Percentiles rank a stretch among this genome's conserved stretches.
These are phyloP conservation scores for Boletus patriciae DNA, from an alignment of 768 basidiomycete genomes.

Conservation along the genomic window DNA sequence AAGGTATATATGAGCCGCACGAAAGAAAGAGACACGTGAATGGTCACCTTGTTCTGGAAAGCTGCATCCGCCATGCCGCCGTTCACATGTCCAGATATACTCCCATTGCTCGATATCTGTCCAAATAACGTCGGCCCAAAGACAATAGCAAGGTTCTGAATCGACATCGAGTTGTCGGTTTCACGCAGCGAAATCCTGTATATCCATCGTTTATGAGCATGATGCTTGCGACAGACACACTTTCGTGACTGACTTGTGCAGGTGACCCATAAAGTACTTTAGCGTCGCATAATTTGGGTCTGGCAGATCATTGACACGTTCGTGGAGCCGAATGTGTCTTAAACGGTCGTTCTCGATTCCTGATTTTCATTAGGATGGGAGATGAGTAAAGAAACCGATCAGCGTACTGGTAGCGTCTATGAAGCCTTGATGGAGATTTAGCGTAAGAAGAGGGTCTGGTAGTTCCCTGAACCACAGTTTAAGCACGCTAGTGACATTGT, in stretches of 20 bases:
- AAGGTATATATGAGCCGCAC: slow-evolving; percentile 9
- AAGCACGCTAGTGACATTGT: slow-evolving; percentile 90
- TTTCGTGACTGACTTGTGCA: slow-evolving; percentile 64
- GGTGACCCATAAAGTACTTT: slow-evolving; percentile 92
- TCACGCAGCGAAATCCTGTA: slow-evolving; percentile 76
- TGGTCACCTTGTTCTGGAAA: slow-evolving; percentile 66
- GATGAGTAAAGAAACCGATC: neutral
- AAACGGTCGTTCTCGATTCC: slow-evolving; percentile 93
- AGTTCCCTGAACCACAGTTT: slow-evolving; percentile 97
- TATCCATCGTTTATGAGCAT: slow-evolving; percentile 9
- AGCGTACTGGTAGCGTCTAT: slow-evolving; percentile 91
- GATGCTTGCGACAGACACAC: neutral
- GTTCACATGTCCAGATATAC: slow-evolving; percentile 46
- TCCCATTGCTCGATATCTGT: slow-evolving; percentile 49
- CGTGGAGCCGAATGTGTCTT: slow-evolving; percentile 93
- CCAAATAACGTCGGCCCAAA: slow-evolving; percentile 98
- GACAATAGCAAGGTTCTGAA: slow-evolving; percentile 91
- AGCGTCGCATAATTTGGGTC: slow-evolving; percentile 99
- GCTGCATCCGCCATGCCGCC: slow-evolving; percentile 68
- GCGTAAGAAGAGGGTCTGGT: slow-evolving; percentile 89
- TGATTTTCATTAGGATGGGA: slow-evolving; percentile 29
- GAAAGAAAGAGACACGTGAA: neutral
- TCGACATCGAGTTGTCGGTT: slow-evolving; percentile 84
- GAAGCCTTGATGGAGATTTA: slow-evolving; percentile 83
- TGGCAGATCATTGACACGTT: slow-evolving; percentile 95